These are phyloP conservation scores for Diutina rugosa DNA, from an alignment of 1,139 yeast species.

Conservation along the genomic window DNA sequence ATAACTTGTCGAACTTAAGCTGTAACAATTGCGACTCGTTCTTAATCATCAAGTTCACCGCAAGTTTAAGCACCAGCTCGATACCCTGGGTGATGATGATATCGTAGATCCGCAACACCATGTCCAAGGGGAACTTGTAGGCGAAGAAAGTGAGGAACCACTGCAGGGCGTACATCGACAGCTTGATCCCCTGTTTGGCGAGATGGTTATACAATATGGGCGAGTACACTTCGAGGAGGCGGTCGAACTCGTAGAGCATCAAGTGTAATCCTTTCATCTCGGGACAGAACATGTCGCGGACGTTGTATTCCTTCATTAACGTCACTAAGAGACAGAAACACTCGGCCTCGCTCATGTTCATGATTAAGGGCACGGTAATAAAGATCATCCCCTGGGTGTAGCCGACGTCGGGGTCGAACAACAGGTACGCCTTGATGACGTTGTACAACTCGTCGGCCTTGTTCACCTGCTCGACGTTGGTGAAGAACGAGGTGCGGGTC, in stretches of 20 bases:
- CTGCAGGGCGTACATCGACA: constrained; percentile 92
- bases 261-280: constrained; percentile 92
- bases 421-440: constrained; percentile 72
- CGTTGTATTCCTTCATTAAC: constrained; percentile 72
- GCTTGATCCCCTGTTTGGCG: constrained; percentile 70
- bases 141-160: constrained; percentile 95
- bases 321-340: constrained; percentile 72
- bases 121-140: constrained; percentile 77
- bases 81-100: constrained; percentile 79
- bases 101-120: constrained; percentile 76
- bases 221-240: constrained; percentile 55
- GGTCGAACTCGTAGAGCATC: constrained; percentile 77
- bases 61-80: constrained; percentile 72
- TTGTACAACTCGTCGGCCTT: constrained; percentile 49
- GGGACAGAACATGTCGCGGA: constrained; percentile 66
- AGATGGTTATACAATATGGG: constrained; percentile 68
- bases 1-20: constrained; percentile 60
- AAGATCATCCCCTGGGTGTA: constrained; percentile 98
- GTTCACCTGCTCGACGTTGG: constrained; percentile 40
- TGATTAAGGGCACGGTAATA: constrained; percentile 68
- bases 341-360: constrained; percentile 75
- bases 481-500: constrained; percentile 71
- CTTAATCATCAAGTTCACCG: constrained; percentile 60
- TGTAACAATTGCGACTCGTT: constrained; percentile 47
- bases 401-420: constrained; percentile 87